These are phyloP conservation scores for Alternaria solani DNA, from an alignment of 2,329 filamentous ascomycete genomes.

Conservation along the genomic window DNA sequence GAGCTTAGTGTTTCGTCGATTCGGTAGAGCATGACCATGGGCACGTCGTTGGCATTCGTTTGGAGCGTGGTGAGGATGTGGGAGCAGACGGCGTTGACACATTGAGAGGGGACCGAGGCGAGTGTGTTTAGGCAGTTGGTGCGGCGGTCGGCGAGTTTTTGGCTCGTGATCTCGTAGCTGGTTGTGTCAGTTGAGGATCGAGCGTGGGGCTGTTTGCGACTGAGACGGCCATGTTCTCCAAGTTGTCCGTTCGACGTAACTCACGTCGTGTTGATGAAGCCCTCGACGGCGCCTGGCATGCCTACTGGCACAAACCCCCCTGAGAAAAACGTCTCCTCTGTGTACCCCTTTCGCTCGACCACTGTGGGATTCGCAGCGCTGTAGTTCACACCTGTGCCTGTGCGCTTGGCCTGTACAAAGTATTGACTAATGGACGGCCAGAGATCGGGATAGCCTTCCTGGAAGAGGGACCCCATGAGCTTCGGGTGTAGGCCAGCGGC, in stretches of 20 bases:
- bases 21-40: conserved; percentile 43
- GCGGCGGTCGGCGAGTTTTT: conserved; percentile 43
- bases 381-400: conserved; percentile 37
- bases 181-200: conserved; percentile 3
- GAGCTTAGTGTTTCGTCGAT: conserved; percentile 21
- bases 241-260: background rate
- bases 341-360: conserved; percentile 41
- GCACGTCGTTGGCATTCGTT: conserved; percentile 40
- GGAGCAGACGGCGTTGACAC: conserved; percentile 28
- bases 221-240: background rate
- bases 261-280: conserved; percentile 24
- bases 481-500: conserved; percentile 37
- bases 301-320: conserved; percentile 45
- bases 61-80: conserved; percentile 42
- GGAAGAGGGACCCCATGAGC: conserved; percentile 45
- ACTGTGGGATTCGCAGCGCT: conserved; percentile 31
- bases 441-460: conserved; percentile 41
- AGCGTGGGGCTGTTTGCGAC: background rate
- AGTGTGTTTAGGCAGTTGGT: conserved; percentile 44
- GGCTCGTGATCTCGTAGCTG: conserved; percentile 43
- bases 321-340: conserved; percentile 45
- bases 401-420: conserved; percentile 36
- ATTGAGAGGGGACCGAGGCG: conserved; percentile 35
- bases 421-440: conserved; percentile 31
- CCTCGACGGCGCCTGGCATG: conserved; percentile 30